Conservation (phyloP, 306 rosid species). For the Ammopiptanthus mongolicus region DNA sequence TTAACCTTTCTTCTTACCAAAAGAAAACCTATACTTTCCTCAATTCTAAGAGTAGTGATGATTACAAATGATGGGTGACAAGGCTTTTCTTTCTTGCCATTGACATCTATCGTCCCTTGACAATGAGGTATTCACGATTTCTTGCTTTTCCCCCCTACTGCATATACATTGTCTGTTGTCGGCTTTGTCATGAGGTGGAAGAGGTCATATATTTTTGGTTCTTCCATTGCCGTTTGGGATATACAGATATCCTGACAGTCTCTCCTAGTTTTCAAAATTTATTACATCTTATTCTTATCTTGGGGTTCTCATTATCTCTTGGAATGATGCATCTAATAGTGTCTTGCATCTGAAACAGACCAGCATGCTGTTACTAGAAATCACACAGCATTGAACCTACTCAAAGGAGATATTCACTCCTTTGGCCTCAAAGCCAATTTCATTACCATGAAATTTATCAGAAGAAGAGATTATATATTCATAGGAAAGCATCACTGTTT, state of each 20-base stretch:
- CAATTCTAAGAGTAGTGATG: not conserved
- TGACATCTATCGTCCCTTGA: not conserved
- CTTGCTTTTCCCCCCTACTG: not conserved
- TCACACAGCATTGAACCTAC: not conserved
- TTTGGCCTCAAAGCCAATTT: conserved; percentile 2
- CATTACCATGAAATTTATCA: not conserved
- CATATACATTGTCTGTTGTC: not conserved
- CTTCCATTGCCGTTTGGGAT: not conserved
- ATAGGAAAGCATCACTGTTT: not conserved
- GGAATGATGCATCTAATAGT: not conserved
- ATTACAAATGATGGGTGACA: not conserved
- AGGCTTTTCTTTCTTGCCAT: not conserved
- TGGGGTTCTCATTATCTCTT: not conserved
- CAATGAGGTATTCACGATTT: not conserved
- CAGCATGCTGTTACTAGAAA: not conserved
- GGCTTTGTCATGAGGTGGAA: not conserved
- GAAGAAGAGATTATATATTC: not conserved
- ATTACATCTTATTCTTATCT: not conserved
- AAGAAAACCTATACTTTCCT: not conserved
- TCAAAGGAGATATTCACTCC: not conserved
- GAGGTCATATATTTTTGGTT: not conserved
- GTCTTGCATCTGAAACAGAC: not conserved
- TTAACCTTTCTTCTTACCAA: not conserved
- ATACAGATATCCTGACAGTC: not conserved
- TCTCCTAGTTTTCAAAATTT: not conserved